Evolutionary conservation across 2,329 filamentous ascomycete genomes (phyloP).

Genomic region (Tolypocladium endophyticum): DNA sequence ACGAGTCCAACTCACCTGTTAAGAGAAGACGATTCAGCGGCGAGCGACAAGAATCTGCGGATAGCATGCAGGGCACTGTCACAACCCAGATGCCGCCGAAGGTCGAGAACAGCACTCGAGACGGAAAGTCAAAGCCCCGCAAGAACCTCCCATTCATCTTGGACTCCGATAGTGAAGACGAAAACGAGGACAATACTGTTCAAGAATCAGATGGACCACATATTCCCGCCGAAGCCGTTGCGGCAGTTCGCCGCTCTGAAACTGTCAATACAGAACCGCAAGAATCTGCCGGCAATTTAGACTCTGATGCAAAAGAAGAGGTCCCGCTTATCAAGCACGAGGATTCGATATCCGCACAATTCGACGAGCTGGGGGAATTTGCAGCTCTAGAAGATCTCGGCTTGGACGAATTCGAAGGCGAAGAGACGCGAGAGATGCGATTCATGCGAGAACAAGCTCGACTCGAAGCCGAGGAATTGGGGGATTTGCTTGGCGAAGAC

Average conservation of each 20-base stretch:
- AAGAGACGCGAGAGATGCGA: constrained; percentile 54
- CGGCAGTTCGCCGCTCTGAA: not conserved
- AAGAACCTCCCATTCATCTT: constrained; percentile 51
- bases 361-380: constrained; percentile 23
- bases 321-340: constrained; percentile 1
- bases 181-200: constrained; percentile 8
- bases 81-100: constrained; percentile 13
- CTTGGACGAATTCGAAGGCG: constrained; percentile 41
- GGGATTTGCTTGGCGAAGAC: constrained; percentile 25
- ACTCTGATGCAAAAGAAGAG: not conserved
- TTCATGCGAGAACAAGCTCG: constrained; percentile 70
- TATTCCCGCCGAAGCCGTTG: not conserved
- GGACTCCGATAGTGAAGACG: constrained; percentile 50
- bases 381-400: constrained; percentile 46
- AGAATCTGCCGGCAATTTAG: not conserved
- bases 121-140: constrained; percentile 11
- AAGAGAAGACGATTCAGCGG: constrained; percentile 18
- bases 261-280: not conserved
- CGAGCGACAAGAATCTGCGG: constrained; percentile 5
- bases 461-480: constrained; percentile 48
- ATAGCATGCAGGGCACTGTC: not conserved
- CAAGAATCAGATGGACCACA: not conserved
- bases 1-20: constrained; percentile 21
- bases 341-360: constrained; percentile 19
- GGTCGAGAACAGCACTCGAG: constrained; percentile 8